Base-by-base conservation (phyloP, 768 basidiomycete genomes). In the Multifurca ochricompacta region DNA sequence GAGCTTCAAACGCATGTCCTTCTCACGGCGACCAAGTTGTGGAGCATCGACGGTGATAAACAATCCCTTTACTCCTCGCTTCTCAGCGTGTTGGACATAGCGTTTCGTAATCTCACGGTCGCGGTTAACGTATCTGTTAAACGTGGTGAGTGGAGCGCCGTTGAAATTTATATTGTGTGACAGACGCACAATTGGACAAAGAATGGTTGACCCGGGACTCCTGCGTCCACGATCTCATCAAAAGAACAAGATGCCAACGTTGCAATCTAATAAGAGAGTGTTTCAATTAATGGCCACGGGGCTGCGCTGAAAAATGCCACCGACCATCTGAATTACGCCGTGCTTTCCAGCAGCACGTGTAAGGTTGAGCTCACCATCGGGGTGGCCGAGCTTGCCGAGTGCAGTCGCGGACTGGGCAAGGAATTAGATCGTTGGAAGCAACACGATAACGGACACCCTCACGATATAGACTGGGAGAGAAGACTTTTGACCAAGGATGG, bases 1-100 rank as follows among this genome's bases (percentile, higher is more conserved):
- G 56, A 97, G 97, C 66, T 92, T 96, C 82, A 87, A 87, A 23
- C 95, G 77, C 93, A 98, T 97, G 65, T 98, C 95, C 82, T 94
- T 93, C 68, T 95, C 93, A 55, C 94, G 79, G 10, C 93, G 80
- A 39, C 95, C 95, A 9, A 98, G 82, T 62, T 96, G 93, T 6
- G 95, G 95, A 0, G 95, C 95, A 70, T 98, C 95, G 25, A 98
- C 95, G 0, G 95, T 97, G 67, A 98, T 96, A 69, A 98, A 11
- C n/a, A 98, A 73, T 4, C 78, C 95, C 68, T 92, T 94, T 65
- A 99, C 80, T 2, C 95, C 95, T 25, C 92, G 81, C 59, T 77
- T 73, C 69, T 94, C 92, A 1, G 96, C 96, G 60, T 95, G 90
- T 62, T 88, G 81, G 0, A 98, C 89, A 47, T 92, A 81, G 54